Base-by-base conservation (phyloP, 345 rosid species). In the Carallia brachiata region DNA sequence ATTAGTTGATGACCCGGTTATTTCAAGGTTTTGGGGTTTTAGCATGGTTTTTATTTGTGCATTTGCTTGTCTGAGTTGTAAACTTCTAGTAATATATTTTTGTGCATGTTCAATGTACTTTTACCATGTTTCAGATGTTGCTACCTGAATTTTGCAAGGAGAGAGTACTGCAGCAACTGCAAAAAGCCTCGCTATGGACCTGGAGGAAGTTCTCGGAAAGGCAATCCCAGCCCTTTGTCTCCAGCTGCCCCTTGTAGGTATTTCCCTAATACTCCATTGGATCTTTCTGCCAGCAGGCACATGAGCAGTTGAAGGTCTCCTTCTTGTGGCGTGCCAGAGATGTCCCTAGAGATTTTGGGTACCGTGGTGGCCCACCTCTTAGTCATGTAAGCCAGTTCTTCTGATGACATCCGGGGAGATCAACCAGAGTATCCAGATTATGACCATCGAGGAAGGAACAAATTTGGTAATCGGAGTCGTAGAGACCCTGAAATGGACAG, bases 91-190 rank as follows among this genome's bases (percentile, higher is more conserved):
- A 57, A 7, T 19, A 15, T 37, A 19, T 64, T 53, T 32, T 16
- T 9, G n/a, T 36, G 34, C 30, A 36, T 31, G 31, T 57, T 70
- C 70, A 34, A 15, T 15, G 34, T 48, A 28, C 12, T 78, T 53
- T 61, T 65, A 58, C 62, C 62, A 27, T 80, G 54, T 60, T 47
- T 70, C 83, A 91, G 98, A 70, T 94, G 97, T 66, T 75, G 75
- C 69, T 87, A 91, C 83, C 80, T 94, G 78, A 94, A 91, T 81
- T 94, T 94, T 86, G 93, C 96, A 4, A 85, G 97, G 78, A 85
- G 96, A 23, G 93, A 86, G 70, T 64, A 19, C 71, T 90, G 97
- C 69, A 80, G 84, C 84, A 88, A 85, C 74, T 91, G 97, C 89
- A 83, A 83, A 82, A 86, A 81, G 76, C 81, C 75, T 68, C 91